These are phyloP conservation scores for Xerocomellus intermedius DNA, from an alignment of 768 basidiomycete species.

Conservation along the genomic window DNA sequence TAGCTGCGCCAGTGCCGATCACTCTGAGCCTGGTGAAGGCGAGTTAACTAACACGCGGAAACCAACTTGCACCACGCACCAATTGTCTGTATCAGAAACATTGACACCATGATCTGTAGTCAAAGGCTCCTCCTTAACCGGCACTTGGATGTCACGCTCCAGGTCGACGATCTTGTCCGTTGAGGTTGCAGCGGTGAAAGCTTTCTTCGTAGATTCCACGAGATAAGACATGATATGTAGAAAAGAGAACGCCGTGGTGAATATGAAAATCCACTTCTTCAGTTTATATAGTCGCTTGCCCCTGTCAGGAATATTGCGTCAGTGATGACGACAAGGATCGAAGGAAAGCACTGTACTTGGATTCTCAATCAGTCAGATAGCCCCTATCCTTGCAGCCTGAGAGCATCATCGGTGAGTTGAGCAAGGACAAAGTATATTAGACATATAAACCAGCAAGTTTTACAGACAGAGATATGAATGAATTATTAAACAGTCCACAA, in stretches of 20 bases:
- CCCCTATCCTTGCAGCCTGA: not conserved
- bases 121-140: conserved; percentile 16
- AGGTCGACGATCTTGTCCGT: conserved; percentile 25
- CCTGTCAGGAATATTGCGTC: conserved; percentile 21
- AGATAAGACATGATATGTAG: conserved; percentile 13
- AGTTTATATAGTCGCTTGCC: conserved; percentile 3
- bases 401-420: not conserved
- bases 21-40: conserved; percentile 50
- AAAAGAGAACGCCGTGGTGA: not conserved
- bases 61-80: conserved; percentile 35
- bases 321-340: conserved; percentile 15
- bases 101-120: conserved; percentile 65
- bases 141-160: conserved; percentile 25
- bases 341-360: no score
- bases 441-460: conserved; percentile 10
- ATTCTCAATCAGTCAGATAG: not conserved
- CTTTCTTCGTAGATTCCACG: conserved; percentile 15
- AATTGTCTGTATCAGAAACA: conserved; percentile 62
- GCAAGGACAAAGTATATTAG: conserved; percentile 7
- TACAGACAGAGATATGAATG: conserved; percentile 2
- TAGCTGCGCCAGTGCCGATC: conserved; percentile 36
- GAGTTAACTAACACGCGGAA: conserved; percentile 6
- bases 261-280: not conserved
- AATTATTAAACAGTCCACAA: conserved; percentile 14
- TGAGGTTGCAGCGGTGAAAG: conserved; percentile 3